Conservation (phyloP, 352 stramenopile genomes). For the Globisporangium cederbergense region DNA sequence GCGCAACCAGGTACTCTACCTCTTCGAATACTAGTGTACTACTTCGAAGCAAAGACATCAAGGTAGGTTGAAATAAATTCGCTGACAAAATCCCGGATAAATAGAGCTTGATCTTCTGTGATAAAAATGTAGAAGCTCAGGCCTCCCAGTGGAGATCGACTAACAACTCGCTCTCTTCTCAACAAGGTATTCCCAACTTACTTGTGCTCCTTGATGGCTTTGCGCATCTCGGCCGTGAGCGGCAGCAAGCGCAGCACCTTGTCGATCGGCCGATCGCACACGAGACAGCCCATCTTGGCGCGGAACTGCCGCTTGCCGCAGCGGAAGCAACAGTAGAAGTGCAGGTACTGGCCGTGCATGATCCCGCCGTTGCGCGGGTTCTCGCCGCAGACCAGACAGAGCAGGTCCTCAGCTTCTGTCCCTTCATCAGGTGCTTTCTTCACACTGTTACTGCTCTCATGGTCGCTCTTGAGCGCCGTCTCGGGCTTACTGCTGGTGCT, state of each 20-base stretch:
- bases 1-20: conserved; percentile 82
- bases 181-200: conserved; percentile 9
- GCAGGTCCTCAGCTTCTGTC: conserved; percentile 44
- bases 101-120: not conserved
- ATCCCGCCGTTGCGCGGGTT: conserved; percentile 62
- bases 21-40: conserved; percentile 44
- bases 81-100: not conserved
- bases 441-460: not conserved
- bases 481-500: not conserved
- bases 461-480: not conserved
- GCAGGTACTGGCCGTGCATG: conserved; percentile 75
- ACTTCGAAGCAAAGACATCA: not conserved
- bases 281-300: conserved; percentile 51
- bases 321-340: conserved; percentile 78
- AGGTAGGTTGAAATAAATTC: not conserved
- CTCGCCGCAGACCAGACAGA: conserved; percentile 65
- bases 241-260: conserved; percentile 68
- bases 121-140: not conserved
- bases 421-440: not conserved
- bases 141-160: conserved; percentile 1
- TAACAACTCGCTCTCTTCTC: not conserved
- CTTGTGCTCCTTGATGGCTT: conserved; percentile 36
- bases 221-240: conserved; percentile 48
- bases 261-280: conserved; percentile 80
- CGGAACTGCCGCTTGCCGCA: conserved; percentile 68